Conservation (phyloP, 164 flowering plant genomes). For the Taxillus chinensis region DNA sequence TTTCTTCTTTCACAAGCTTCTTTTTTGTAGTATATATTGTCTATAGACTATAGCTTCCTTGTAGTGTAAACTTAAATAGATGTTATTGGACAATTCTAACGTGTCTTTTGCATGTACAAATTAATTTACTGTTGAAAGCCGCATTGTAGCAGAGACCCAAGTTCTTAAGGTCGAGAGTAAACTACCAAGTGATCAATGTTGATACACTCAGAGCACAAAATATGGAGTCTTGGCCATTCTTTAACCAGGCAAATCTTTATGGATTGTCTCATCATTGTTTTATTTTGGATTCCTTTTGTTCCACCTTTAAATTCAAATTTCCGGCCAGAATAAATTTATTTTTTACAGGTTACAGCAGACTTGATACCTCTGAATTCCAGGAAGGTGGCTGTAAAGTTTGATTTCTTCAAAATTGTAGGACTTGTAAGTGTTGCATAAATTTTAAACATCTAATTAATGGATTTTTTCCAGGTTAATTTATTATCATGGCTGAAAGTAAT, state of each 20-base stretch:
- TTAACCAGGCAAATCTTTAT: conserved; percentile 60
- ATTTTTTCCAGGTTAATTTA: no score
- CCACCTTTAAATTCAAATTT: no score
- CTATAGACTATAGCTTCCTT: no score
- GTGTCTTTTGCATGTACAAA: not conserved
- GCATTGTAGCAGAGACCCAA: conserved; percentile 64
- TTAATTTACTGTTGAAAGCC: conserved; percentile 1
- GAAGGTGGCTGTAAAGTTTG: conserved; percentile 87
- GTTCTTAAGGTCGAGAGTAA: conserved; percentile 54
- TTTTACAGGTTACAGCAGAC: conserved; percentile 80
- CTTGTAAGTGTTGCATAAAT: conserved; percentile 36
- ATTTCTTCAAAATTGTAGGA: conserved; percentile 66
- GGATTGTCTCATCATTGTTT: not conserved
- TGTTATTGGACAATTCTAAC: not conserved
- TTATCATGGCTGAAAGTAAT: no score
- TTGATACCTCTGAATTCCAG: conserved; percentile 68
- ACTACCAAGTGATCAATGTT: conserved; percentile 76
- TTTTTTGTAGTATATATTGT: no score
- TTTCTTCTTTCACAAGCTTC: no score
- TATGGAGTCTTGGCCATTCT: conserved; percentile 84
- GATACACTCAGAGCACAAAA: conserved; percentile 87
- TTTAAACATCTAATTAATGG: no score
- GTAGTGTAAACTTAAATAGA: not conserved
- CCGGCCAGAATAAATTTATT: not conserved
- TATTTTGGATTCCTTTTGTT: not conserved